Evolutionary conservation across 2,329 filamentous ascomycete species (phyloP).

Genomic region (Neofusicoccum parvum): DNA sequence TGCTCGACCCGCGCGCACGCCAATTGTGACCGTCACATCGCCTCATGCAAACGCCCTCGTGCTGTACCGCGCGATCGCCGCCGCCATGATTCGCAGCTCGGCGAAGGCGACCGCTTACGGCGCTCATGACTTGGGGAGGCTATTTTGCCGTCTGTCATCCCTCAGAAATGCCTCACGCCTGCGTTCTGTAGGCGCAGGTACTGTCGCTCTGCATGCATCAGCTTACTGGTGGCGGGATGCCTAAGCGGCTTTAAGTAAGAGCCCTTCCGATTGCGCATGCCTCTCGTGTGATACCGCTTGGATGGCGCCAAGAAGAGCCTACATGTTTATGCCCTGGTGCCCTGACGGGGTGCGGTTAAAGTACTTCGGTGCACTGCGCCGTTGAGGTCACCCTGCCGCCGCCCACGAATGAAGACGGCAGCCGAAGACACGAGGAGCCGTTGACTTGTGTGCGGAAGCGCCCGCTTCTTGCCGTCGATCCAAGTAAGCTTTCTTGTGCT

Average conservation of each 20-base stretch:
- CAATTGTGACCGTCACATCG: constrained; percentile 13
- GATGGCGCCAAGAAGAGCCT: neutral
- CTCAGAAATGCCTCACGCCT: constrained; percentile 1
- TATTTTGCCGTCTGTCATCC: neutral
- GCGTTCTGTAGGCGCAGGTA: constrained; percentile 2
- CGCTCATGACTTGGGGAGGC: neutral
- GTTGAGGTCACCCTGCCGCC: neutral
- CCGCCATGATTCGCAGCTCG: constrained; percentile 3
- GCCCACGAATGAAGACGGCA: neutral
- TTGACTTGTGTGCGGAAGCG: constrained; percentile 4
- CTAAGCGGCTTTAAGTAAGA: neutral
- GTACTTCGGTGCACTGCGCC: neutral
- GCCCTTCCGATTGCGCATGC: neutral
- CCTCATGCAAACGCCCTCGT: neutral
- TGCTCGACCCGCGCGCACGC: neutral
- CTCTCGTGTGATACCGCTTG: neutral
- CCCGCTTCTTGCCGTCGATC: constrained; percentile 13
- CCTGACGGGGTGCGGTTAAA: neutral
- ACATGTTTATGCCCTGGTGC: neutral
- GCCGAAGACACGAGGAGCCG: neutral
- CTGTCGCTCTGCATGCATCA: constrained; percentile 13
- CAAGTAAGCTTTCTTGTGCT: constrained; percentile 15
- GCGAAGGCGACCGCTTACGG: neutral
- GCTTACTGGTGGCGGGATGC: constrained; percentile 7
- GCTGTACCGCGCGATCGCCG: constrained; percentile 3